These are phyloP conservation scores for Oryza punctata DNA, from an alignment of 176 grass and related monocot genomes.

Conservation along the genomic window DNA sequence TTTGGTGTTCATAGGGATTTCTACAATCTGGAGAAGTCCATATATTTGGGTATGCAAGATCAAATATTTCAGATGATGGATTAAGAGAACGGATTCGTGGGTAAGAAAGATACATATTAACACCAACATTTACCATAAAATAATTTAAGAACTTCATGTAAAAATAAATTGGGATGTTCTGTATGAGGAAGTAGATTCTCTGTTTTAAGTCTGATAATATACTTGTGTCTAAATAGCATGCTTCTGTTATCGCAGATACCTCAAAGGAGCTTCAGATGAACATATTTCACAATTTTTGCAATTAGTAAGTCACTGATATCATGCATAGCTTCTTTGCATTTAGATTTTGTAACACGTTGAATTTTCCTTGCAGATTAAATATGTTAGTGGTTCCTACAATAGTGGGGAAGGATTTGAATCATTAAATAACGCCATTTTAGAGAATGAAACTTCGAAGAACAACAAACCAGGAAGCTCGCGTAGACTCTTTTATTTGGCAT, in stretches of 20 bases:
- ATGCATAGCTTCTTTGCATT: neutral
- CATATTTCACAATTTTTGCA: conserved; percentile 73
- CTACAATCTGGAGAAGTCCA: conserved; percentile 67
- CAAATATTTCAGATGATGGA: conserved; percentile 87
- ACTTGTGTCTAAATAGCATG: neutral
- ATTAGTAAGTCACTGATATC: conserved; percentile 55
- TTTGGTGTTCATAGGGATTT: conserved; percentile 63
- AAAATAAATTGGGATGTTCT: neutral
- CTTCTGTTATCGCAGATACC: conserved; percentile 55
- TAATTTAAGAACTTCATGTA: conserved; percentile 11
- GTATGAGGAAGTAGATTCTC: neutral
- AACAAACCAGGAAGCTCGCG: conserved; percentile 59
- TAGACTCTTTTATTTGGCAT: conserved; percentile 93
- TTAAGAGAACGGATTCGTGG: conserved; percentile 77
- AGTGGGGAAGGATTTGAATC: conserved; percentile 70
- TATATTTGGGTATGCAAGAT: conserved; percentile 96
- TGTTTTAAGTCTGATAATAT: neutral
- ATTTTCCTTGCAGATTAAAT: conserved; percentile 76
- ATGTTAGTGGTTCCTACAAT: conserved; percentile 93
- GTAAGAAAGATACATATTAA: conserved; percentile 44
- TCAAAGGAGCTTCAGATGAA: conserved; percentile 74
- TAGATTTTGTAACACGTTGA: conserved; percentile 21
- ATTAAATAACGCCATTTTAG: conserved; percentile 75
- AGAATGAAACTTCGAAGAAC: conserved; percentile 65
- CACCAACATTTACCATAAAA: neutral